Evolutionary conservation across 148 eudicot species (phyloP).

Genomic region (Drosera capensis): DNA sequence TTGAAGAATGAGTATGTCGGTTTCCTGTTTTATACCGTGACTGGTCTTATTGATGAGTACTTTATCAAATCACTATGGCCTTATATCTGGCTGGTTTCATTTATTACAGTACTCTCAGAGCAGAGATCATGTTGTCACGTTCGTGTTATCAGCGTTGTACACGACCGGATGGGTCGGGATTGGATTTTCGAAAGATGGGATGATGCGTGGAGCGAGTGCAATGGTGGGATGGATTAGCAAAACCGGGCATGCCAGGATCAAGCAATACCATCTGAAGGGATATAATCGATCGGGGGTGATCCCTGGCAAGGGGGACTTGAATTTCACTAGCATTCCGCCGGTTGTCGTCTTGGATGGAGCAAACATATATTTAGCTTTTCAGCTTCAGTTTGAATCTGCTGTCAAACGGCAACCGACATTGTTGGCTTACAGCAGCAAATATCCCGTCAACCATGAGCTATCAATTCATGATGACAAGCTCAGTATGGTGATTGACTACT

Average conservation of each 20-base stretch:
- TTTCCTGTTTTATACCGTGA: too few relatives aligned
- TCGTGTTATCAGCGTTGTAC: slow-evolving; percentile 65
- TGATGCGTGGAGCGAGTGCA: slow-evolving; percentile 79
- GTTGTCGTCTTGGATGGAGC: slow-evolving; percentile 56
- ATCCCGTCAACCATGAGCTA: slow-evolving; percentile 57
- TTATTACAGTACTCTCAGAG: slow-evolving; percentile 65
- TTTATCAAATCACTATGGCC: too few relatives aligned
- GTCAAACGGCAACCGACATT: slow-evolving; percentile 49
- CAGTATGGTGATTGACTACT: slow-evolving; percentile 45
- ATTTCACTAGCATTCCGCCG: slow-evolving; percentile 53
- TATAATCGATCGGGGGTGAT: slow-evolving; percentile 31
- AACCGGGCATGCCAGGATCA: slow-evolving; percentile 54
- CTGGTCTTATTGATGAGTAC: too few relatives aligned
- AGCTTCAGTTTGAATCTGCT: slow-evolving; percentile 39
- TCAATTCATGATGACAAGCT: slow-evolving; percentile 65
- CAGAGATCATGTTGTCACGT: slow-evolving; percentile 50
- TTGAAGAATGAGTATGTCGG: too few relatives aligned
- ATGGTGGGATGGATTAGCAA: slow-evolving; percentile 82
- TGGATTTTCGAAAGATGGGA: slow-evolving; percentile 79
- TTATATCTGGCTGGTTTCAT: too few relatives aligned
- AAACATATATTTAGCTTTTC: slow-evolving; percentile 65
- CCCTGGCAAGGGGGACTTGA: slow-evolving; percentile 66
- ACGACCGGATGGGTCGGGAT: slow-evolving; percentile 95
- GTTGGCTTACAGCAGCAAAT: slow-evolving; percentile 51
- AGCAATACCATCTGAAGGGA: slow-evolving; percentile 50